phyloP scores from a whole-genome alignment of 805 yeast genomes.

The Candida ipomoeae region DNA sequence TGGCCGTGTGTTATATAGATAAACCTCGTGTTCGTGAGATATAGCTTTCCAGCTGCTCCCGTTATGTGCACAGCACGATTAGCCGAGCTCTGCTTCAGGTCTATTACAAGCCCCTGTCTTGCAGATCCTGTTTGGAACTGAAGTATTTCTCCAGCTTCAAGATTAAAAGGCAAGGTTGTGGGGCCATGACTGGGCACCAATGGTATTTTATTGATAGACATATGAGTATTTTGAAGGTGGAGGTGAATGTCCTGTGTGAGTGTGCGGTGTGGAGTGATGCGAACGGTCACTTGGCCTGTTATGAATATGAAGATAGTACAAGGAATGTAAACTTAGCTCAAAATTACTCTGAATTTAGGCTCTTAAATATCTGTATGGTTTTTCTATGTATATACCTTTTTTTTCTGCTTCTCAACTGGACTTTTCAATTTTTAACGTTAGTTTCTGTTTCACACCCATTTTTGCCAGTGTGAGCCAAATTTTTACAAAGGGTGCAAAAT shows the following conservation, averaged over 20 bases:
- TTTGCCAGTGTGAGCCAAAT: background rate
- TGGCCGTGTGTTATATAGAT: slow-evolving; percentile 35
- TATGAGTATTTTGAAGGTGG: slow-evolving; percentile 4
- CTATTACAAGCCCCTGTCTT: slow-evolving; percentile 29
- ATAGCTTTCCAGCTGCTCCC: slow-evolving; percentile 37
- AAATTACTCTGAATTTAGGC: too few species aligned
- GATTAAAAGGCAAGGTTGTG: slow-evolving; percentile 15
- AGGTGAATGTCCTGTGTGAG: slow-evolving; percentile 1
- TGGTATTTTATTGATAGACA: slow-evolving; percentile 14
- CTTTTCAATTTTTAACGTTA: background rate
- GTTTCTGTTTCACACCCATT: background rate
- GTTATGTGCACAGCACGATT: slow-evolving; percentile 21
- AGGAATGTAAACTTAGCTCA: background rate
- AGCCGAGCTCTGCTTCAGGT: slow-evolving; percentile 15
- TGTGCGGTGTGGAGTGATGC: background rate
- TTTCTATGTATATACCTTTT: background rate
- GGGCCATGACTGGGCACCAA: background rate
- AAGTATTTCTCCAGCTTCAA: slow-evolving; percentile 16
- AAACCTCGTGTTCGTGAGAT: slow-evolving; percentile 40
- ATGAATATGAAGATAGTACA: background rate
- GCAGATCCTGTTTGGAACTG: slow-evolving; percentile 14
- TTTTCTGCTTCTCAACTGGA: too few species aligned
- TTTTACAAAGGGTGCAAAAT: background rate
- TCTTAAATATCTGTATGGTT: background rate
- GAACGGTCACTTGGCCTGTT: background rate